Evolutionary conservation across 2,329 filamentous ascomycete species (phyloP).

Genomic region (Graphiopsis chlorocephala): DNA sequence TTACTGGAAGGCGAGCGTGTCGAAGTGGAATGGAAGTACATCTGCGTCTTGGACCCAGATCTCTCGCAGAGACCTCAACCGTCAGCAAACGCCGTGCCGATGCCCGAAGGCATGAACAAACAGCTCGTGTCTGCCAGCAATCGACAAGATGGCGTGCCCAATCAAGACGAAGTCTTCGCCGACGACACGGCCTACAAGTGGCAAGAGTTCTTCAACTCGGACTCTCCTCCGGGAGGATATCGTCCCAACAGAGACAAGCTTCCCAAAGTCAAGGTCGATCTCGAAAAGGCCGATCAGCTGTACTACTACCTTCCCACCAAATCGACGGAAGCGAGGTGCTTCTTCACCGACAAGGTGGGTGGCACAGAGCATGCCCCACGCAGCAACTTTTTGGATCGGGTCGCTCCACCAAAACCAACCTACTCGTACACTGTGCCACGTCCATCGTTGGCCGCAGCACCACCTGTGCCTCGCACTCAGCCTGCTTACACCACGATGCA

Average conservation of each 20-base stretch:
- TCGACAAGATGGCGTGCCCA: slow-evolving; percentile 49
- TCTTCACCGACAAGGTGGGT: slow-evolving; percentile 78
- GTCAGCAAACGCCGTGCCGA: slow-evolving; percentile 67
- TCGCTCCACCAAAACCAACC: slow-evolving; percentile 43
- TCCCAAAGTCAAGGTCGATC: slow-evolving; percentile 66
- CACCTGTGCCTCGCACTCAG: slow-evolving; percentile 14
- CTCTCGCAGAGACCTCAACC: slow-evolving; percentile 73
- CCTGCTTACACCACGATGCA: slow-evolving; percentile 8
- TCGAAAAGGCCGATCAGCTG: slow-evolving; percentile 69
- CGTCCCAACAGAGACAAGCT: slow-evolving; percentile 11
- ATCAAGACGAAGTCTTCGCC: slow-evolving; percentile 47
- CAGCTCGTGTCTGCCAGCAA: slow-evolving; percentile 46
- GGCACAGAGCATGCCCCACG: slow-evolving; percentile 62
- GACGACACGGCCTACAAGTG: slow-evolving; percentile 47
- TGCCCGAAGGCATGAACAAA: slow-evolving; percentile 57
- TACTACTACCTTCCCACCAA: slow-evolving; percentile 86
- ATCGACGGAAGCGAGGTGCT: slow-evolving; percentile 86
- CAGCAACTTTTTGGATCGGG: slow-evolving; percentile 70
- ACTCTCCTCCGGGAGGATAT: slow-evolving; percentile 40
- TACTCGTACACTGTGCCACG: slow-evolving; percentile 25
- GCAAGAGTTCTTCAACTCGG: slow-evolving; percentile 68
- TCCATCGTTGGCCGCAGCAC: slow-evolving; percentile 24
- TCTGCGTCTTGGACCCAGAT: slow-evolving; percentile 67
- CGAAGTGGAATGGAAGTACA: slow-evolving; percentile 82
- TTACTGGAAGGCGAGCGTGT: slow-evolving; percentile 78